Conservation (phyloP, 2,329 filamentous ascomycete genomes). For the Cadophora sp. region DNA sequence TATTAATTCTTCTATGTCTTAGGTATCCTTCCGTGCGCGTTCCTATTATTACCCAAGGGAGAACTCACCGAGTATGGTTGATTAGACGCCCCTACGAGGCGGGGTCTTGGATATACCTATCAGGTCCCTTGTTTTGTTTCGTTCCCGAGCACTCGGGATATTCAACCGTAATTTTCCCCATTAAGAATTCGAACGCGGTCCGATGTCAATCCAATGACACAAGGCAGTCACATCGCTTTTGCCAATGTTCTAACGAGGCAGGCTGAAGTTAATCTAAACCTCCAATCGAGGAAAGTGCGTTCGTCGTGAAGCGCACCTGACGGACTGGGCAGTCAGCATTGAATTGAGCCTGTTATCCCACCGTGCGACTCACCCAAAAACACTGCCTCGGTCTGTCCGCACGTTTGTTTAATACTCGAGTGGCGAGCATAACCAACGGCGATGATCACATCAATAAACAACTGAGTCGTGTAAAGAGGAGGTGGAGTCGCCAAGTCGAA, state of each 20-base stretch:
- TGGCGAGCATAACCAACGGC: neutral
- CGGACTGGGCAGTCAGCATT: conserved; percentile 4
- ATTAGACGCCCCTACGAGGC: neutral
- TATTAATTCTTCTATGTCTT: neutral
- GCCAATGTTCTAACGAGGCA: neutral
- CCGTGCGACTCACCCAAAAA: conserved; percentile 6
- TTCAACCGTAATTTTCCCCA: conserved; percentile 5
- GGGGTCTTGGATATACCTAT: neutral
- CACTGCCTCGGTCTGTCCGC: neutral
- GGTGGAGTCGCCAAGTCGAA: neutral
- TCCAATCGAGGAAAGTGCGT: neutral
- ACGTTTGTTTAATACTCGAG: neutral
- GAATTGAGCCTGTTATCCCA: conserved; percentile 6
- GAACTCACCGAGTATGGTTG: conserved; percentile 1
- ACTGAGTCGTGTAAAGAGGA: neutral
- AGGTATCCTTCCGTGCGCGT: neutral
- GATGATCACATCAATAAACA: conserved; percentile 4
- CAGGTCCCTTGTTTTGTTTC: conserved; percentile 4
- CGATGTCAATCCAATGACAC: neutral
- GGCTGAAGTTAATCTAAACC: neutral
- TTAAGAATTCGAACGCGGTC: neutral
- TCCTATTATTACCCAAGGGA: neutral
- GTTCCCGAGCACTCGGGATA: neutral
- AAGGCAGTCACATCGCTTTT: neutral
- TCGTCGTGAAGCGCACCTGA: neutral